phyloP scores from a whole-genome alignment of 23 red algal species.

The Agarophyton chilense region DNA sequence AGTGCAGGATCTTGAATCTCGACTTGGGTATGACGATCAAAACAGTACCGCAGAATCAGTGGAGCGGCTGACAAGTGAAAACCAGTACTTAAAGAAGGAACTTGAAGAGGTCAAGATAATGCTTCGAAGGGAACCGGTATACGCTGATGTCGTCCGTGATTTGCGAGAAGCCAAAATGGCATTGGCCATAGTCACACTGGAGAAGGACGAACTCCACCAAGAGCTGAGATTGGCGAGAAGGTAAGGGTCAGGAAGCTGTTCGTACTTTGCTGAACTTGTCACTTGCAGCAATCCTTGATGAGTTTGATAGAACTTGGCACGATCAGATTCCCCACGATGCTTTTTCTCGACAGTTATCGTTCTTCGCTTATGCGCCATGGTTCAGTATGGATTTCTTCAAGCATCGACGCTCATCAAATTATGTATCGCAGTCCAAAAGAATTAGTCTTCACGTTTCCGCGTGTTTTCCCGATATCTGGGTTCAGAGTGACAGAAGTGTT shows the following conservation, averaged over 20 bases:
- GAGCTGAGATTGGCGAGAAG: constrained; percentile 28
- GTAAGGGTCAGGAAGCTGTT: background rate
- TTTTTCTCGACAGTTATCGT: no score
- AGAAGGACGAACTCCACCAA: constrained; percentile 58
- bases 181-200: constrained; percentile 61
- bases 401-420: background rate
- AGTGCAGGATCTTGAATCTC: constrained; percentile 23
- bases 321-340: no score
- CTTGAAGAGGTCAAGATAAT: constrained; percentile 52
- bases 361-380: no score
- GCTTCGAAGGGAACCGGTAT: constrained; percentile 62
- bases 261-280: background rate
- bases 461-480: background rate
- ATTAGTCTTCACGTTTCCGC: background rate
- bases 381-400: no score
- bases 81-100: constrained; percentile 38
- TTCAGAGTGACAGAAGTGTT: background rate
- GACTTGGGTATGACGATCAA: background rate
- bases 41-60: constrained; percentile 23
- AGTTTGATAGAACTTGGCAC: background rate
- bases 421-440: background rate
- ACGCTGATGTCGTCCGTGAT: constrained; percentile 65
- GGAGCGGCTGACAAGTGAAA: constrained; percentile 15
- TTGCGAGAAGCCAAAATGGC: constrained; percentile 73
- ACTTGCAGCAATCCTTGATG: background rate